Conservation (phyloP, 495 filamentous ascomycete species). For the Penicillium coffeae region DNA sequence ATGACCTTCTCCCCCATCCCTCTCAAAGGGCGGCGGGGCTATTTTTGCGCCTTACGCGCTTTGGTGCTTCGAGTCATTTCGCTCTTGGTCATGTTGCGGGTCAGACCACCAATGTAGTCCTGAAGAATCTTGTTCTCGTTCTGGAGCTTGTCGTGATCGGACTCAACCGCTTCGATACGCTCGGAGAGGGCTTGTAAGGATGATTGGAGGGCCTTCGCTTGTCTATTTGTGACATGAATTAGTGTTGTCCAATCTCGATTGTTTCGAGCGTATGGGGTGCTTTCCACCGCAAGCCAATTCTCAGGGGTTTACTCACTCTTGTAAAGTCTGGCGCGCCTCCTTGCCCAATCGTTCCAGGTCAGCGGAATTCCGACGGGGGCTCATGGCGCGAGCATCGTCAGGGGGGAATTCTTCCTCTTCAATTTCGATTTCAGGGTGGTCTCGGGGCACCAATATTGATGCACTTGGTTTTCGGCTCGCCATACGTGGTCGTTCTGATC, state of each 20-base stretch:
- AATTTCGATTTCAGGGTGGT: conserved; percentile 64
- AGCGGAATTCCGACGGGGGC: conserved; percentile 81
- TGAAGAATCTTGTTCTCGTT: conserved; percentile 92
- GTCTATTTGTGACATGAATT: conserved; percentile 50
- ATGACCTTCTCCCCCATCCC: conserved; percentile 5
- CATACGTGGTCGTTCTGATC: conserved; percentile 49
- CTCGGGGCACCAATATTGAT: conserved; percentile 75
- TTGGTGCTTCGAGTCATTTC: conserved; percentile 45
- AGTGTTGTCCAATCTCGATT: background rate
- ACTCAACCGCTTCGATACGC: conserved; percentile 88
- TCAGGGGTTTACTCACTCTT: conserved; percentile 49
- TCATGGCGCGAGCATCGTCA: conserved; percentile 91
- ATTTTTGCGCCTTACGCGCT: conserved; percentile 45
- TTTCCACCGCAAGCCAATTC: background rate
- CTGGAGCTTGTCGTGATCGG: conserved; percentile 92
- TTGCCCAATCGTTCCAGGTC: conserved; percentile 82
- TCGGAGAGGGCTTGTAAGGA: conserved; percentile 85
- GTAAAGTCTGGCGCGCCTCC: conserved; percentile 65
- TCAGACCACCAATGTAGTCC: conserved; percentile 64
- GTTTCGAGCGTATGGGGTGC: background rate
- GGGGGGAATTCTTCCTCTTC: conserved; percentile 68
- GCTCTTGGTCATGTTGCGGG: conserved; percentile 50
- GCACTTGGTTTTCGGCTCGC: conserved; percentile 69
- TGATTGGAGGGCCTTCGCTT: conserved; percentile 81
- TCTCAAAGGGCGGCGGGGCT: conserved; percentile 8